A percentile compares a stretch with the other conserved stretches of the same genome.
Conservation (phyloP, 2,329 filamentous ascomycete genomes). For the Paecilomyces fulvus region DNA sequence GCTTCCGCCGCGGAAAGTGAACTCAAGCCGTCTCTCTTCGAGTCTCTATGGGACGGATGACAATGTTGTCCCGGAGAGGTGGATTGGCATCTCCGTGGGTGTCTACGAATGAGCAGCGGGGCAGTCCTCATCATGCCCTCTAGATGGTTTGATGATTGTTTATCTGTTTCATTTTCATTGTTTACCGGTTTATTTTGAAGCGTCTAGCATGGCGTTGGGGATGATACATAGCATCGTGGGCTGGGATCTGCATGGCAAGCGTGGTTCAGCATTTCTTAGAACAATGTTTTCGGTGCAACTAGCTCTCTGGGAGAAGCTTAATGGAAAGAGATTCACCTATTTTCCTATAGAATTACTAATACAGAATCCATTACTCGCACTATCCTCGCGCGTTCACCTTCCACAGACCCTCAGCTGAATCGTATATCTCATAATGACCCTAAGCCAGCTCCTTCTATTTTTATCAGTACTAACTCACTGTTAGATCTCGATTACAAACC, state of each 20-base stretch:
- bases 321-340: not conserved
- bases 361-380: not conserved
- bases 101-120: not conserved
- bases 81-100: conserved; percentile 20
- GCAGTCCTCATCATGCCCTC: not conserved
- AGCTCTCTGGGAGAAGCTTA: not conserved
- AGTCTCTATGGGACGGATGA: conserved; percentile 11
- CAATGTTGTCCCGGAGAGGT: conserved; percentile 18
- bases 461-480: too few relatives aligned
- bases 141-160: not conserved
- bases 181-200: not conserved
- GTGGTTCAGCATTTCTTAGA: not conserved
- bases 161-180: not conserved
- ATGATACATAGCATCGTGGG: not conserved
- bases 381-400: too few relatives aligned
- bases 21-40: conserved; percentile 7
- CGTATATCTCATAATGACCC: not conserved
- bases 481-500: not conserved
- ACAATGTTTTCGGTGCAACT: not conserved
- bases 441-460: not conserved
- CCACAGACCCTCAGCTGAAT: not conserved
- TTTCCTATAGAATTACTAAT: not conserved
- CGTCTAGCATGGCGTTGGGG: conserved; percentile 2
- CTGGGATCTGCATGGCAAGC: not conserved
- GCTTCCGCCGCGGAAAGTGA: conserved; percentile 47